Evolutionary conservation across 352 stramenopile genomes (phyloP).

Genomic region (Phytophthora litchii): DNA sequence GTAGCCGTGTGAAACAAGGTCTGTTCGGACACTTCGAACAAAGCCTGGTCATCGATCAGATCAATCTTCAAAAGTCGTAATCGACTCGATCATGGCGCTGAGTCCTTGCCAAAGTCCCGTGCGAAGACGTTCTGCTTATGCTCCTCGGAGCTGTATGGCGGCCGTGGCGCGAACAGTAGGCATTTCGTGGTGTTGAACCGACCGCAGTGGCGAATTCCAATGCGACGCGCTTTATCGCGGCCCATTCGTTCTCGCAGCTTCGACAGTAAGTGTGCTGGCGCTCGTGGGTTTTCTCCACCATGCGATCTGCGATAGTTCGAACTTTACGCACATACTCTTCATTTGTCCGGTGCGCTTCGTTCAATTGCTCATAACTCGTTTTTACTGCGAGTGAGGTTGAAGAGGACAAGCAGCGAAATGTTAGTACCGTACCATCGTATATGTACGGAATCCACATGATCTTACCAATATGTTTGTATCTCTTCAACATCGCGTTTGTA

Average conservation of each 20-base stretch:
- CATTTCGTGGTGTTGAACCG: background rate
- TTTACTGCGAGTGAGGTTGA: constrained; percentile 10
- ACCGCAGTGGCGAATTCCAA: constrained; percentile 9
- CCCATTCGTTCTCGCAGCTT: constrained; percentile 18
- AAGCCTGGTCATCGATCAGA: constrained; percentile 4
- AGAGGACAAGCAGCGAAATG: constrained; percentile 21
- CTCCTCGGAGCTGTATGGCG: background rate
- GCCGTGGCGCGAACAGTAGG: constrained; percentile 18
- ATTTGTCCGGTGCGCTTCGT: constrained; percentile 12
- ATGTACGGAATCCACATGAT: constrained; percentile 5
- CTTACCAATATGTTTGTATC: constrained; percentile 47
- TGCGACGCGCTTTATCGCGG: constrained; percentile 16
- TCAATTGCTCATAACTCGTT: constrained; percentile 22
- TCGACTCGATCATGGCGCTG: background rate
- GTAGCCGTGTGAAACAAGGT: constrained; percentile 10
- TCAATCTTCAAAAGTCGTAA: constrained; percentile 28
- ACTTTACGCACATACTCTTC: constrained; percentile 11
- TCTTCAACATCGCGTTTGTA: constrained; percentile 28
- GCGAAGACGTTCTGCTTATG: background rate
- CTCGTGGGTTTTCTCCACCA: constrained; percentile 24
- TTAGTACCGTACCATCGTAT: constrained; percentile 4
- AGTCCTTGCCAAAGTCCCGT: background rate
- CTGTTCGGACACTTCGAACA: constrained; percentile 8
- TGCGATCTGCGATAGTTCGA: constrained; percentile 4
- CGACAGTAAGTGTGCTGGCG: constrained; percentile 14